phyloP scores from a whole-genome alignment of 139 green algal species.

The Monoraphidium neglectum region DNA sequence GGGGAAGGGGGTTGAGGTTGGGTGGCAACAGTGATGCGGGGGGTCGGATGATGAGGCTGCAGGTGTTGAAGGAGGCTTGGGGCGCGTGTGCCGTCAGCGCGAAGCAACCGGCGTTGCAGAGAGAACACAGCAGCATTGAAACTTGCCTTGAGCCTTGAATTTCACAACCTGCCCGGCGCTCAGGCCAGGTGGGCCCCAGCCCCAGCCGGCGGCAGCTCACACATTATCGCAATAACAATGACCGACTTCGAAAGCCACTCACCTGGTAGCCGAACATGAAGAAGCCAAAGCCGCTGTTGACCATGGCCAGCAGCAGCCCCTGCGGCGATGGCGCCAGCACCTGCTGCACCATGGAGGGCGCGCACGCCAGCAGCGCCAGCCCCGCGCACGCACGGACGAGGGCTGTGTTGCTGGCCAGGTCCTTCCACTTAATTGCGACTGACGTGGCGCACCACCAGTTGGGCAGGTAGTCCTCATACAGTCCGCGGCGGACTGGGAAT shows the following conservation, averaged over 20 bases:
- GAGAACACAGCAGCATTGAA: no score
- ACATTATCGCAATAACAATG: background rate
- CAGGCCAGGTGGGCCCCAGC: no score
- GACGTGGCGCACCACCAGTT: constrained; percentile 96
- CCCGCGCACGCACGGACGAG: constrained; percentile 57
- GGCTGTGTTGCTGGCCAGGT: constrained; percentile 40
- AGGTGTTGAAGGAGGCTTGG: no score
- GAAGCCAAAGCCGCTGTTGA: constrained; percentile 86
- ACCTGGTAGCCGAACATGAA: constrained; percentile 98
- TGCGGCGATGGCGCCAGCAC: constrained; percentile 46
- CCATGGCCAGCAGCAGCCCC: constrained; percentile 82
- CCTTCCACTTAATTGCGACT: constrained; percentile 89
- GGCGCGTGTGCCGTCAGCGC: no score
- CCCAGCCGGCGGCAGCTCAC: no score
- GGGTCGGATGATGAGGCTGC: no score
- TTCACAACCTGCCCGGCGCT: no score
- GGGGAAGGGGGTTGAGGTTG: no score
- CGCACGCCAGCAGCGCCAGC: constrained; percentile 62
- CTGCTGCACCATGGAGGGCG: constrained; percentile 76
- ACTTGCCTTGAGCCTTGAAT: no score
- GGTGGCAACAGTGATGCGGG: background rate
- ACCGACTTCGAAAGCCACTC: background rate
- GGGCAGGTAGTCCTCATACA: constrained; percentile 98
- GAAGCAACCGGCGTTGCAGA: no score
- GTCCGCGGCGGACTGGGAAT: constrained; percentile 81